Evolutionary conservation across 345 rosid genomes (phyloP), one percentile per base, ranked within the genome.

Genomic region (Syzygium grande): DNA sequence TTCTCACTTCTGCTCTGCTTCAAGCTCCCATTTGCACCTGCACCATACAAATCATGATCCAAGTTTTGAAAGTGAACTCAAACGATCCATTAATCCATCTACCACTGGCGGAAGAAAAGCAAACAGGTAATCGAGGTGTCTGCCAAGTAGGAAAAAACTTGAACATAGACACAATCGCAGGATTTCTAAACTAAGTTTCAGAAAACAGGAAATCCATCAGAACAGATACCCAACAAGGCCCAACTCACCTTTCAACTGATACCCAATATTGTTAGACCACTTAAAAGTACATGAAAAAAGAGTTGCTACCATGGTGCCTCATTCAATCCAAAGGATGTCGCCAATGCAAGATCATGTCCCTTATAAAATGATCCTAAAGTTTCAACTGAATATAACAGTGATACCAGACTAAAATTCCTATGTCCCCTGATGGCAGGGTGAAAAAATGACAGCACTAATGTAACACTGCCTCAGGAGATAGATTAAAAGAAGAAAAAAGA

Each of bases 1-100:
- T 96, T 96, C 90, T 96, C 98, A 86, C 98, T 96, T 91, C 97
- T 91, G 92, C 96, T 96, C 88, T 96, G 98, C 93, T 96, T 96
- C 11, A 95, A 95, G 85, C 94, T 90, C 85, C 95, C 98, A 85
- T 94, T 92, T 54, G 92, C 94, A 85, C 94, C 98, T 94, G 92
- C 90, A 90, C 86, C 25, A 73, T 86, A 61, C 77, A 89, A 80
- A 52, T 53, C 84, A 84, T 52, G 29, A 65, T n/a, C 52, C 15
- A 52, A 86, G 29, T 52, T 23, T 54, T 68, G 46, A 51, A 29
- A 46, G 52, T 43, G 85, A 87, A 87, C 56, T 86, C 46, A 21
- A 51, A 22, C 4, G 16, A 85, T 5, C 16, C 41, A 7, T 52
- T 55, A 54, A 88, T 43, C 68, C 84, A 56, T 51, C 52, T 83